These are phyloP conservation scores for Pseudonitzschia multiseries DNA, from an alignment of 108 stramenopile species.

Conservation along the genomic window DNA sequence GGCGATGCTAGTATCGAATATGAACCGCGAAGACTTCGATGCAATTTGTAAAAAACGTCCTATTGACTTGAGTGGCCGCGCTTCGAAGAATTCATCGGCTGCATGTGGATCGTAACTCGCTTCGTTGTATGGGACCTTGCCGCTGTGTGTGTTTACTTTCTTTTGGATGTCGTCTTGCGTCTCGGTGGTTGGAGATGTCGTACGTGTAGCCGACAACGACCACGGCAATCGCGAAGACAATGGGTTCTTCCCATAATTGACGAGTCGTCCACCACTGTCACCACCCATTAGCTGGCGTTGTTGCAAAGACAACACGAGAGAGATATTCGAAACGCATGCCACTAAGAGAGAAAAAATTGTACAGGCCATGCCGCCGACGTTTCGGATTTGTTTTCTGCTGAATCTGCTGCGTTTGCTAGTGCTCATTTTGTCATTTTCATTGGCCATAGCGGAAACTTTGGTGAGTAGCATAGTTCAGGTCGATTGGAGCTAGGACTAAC, in stretches of 20 bases:
- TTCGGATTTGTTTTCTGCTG: not conserved
- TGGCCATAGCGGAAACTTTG: too few relatives aligned
- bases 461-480: too few relatives aligned
- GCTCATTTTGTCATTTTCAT: not conserved
- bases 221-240: conserved; percentile 18
- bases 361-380: not conserved
- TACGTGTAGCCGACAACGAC: not conserved
- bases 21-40: conserved; percentile 31
- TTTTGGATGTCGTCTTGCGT: not conserved
- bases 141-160: not conserved
- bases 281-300: not conserved
- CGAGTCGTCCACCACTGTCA: not conserved
- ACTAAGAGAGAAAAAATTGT: not conserved
- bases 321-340: not conserved
- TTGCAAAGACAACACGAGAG: not conserved
- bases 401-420: not conserved
- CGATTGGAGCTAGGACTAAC: too few relatives aligned
- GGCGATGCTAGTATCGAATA: conserved; percentile 19
- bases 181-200: not conserved
- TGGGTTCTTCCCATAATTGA: too few relatives aligned
- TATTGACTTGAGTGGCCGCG: conserved; percentile 22
- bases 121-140: conserved; percentile 34
- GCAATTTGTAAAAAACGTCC: conserved; percentile 36
- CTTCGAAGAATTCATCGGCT: conserved; percentile 31
- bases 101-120: conserved; percentile 38